These are phyloP conservation scores for Quercus tomentella DNA, from an alignment of 331 rosid species.

Conservation along the genomic window DNA sequence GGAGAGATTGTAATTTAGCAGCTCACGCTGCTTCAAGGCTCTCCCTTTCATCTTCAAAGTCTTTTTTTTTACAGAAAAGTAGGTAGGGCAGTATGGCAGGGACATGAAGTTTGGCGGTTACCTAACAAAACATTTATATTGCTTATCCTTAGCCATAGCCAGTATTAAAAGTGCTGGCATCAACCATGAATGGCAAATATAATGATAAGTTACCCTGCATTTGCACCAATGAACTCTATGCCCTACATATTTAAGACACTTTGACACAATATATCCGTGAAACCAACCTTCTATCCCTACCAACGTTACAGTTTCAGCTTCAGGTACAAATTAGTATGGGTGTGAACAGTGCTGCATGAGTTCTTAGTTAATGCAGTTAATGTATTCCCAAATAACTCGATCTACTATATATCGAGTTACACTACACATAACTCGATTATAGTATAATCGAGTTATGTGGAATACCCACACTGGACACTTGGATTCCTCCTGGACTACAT, in stretches of 20 bases:
- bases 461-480: too few relatives aligned
- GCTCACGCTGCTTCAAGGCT: too few relatives aligned
- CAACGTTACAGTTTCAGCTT: neutral
- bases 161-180: neutral
- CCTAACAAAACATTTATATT: slow-evolving; percentile 5
- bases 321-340: too few relatives aligned
- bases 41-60: too few relatives aligned
- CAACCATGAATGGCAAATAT: neutral
- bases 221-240: slow-evolving; percentile 3
- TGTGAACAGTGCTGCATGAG: too few relatives aligned
- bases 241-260: slow-evolving; percentile 7
- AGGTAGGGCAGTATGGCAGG: neutral
- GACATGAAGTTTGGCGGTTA: neutral
- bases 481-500: too few relatives aligned
- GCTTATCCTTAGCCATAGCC: slow-evolving; percentile 6
- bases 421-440: too few relatives aligned
- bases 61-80: neutral
- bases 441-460: too few relatives aligned
- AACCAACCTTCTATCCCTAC: neutral
- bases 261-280: neutral
- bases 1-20: too few relatives aligned
- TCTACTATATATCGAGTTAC: too few relatives aligned
- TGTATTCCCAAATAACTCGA: too few relatives aligned
- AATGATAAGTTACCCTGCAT: neutral
- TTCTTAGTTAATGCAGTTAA: too few relatives aligned